Conservation (phyloP, 2,329 filamentous ascomycete species). For the Pseudogymnoascus sp. region DNA sequence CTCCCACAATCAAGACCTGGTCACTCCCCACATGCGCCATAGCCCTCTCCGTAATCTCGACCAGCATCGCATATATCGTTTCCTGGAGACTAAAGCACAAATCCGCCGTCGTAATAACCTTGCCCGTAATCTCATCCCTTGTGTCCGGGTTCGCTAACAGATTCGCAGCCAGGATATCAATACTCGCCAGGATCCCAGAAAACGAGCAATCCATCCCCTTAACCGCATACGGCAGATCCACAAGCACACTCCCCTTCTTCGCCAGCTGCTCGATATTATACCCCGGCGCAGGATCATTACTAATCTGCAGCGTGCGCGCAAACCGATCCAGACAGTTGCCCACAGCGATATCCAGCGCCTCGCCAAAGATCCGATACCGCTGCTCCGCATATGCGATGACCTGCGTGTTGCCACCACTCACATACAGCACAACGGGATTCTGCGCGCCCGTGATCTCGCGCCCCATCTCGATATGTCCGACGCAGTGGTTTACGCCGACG, state of each 20-base stretch:
- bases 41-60: slow-evolving; percentile 95
- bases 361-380: slow-evolving; percentile 94
- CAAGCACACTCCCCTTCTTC: slow-evolving; percentile 58
- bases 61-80: slow-evolving; percentile 92
- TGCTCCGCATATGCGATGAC: slow-evolving; percentile 94
- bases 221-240: slow-evolving; percentile 90
- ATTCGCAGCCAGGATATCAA: slow-evolving; percentile 70
- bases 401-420: slow-evolving; percentile 92
- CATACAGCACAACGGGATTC: slow-evolving; percentile 93
- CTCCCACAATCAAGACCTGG: slow-evolving; percentile 91
- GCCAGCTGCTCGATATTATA: slow-evolving; percentile 98
- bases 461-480: slow-evolving; percentile 99
- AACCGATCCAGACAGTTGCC: slow-evolving; percentile 97
- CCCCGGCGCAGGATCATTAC: slow-evolving; percentile 91
- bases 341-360: slow-evolving; percentile 94
- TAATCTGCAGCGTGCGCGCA: slow-evolving; percentile 80
- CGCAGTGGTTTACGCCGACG: slow-evolving; percentile 94
- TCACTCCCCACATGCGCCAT: slow-evolving; percentile 93
- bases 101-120: slow-evolving; percentile 67
- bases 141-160: slow-evolving; percentile 44
- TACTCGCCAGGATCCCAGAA: slow-evolving; percentile 77
- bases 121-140: slow-evolving; percentile 40
- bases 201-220: slow-evolving; percentile 99
- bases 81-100: slow-evolving; percentile 94
- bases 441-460: slow-evolving; percentile 80